Base-by-base conservation (phyloP, 495 filamentous ascomycete genomes). In the Xylaria scruposa region DNA sequence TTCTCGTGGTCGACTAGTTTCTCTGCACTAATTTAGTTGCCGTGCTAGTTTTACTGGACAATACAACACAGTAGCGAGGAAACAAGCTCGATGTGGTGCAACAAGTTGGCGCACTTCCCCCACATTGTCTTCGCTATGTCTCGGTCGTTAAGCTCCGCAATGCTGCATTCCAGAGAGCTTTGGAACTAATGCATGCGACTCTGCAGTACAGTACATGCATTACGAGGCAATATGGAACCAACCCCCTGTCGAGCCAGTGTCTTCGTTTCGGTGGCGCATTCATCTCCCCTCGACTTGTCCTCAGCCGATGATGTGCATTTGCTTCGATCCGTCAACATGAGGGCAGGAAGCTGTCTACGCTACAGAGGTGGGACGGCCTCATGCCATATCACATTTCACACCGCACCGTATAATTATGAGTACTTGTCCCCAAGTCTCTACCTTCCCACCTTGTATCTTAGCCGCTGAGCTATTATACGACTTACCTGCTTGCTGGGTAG, bases 281-380 rank as follows among this genome's bases (percentile, higher is more conserved):
- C 56, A 60, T 60, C 58, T 60, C 58, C 58, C 58, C 9, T 60
- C 58, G 19, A 38, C 58, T 38, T 60, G 58, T 40, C 58, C 29
- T 31, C 53, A 4, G 8, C 53, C 53, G 53, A 69, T 69, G 67
- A 61, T 69, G 54, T 69, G 67, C 67, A 38, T 49, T 60, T 19
- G 38, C 17, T 47, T 38, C 67, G 53, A 69, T 61, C 54, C 33
- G 53, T 42, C 21, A 60, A 13, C 40, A 24, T 46, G n/a, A 29
- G 24, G 42, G 17, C 33, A 38, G 15, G 47, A 40, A 38, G 9
- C 12, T 15, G n/a, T 33, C 61, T 26, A 51, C 17, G n/a, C 42
- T 46, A n/a, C n/a, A 33, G 4, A 44, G n/a, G 61, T 19, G 60
- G n/a, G 21, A 62, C 19, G 8, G 36, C 36, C 19, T 29, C 24